Conservation (phyloP, 768 basidiomycete genomes). For the Podaxis sp. region DNA sequence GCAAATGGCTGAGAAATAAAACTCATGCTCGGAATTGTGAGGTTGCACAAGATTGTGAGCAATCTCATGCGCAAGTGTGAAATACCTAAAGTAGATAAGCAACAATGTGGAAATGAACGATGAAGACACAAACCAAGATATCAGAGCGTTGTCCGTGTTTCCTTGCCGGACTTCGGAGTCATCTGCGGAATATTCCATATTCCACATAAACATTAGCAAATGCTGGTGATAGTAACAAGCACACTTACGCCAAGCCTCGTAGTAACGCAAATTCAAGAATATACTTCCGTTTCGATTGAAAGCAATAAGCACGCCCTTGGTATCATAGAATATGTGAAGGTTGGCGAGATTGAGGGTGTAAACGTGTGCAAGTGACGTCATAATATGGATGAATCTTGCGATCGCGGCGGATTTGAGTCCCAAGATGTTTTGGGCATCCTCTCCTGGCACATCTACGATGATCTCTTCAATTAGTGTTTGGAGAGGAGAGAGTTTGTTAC, state of each 20-base stretch:
- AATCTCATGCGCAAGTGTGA: slow-evolving; percentile 89
- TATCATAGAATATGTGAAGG: slow-evolving; percentile 86
- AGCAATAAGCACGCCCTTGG: slow-evolving; percentile 77
- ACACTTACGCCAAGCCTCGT: slow-evolving; percentile 81
- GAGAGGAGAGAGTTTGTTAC: background rate
- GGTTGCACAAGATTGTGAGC: slow-evolving; percentile 85
- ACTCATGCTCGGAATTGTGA: slow-evolving; percentile 91
- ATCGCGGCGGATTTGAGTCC: slow-evolving; percentile 49
- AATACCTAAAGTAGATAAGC: slow-evolving; percentile 55
- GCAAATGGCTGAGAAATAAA: slow-evolving; percentile 90
- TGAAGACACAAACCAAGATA: slow-evolving; percentile 57
- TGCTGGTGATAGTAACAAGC: background rate
- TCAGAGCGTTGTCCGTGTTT: slow-evolving; percentile 56
- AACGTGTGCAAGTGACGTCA: slow-evolving; percentile 60
- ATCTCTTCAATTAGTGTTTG: background rate
- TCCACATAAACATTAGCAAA: background rate
- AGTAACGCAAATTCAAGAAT: slow-evolving; percentile 86
- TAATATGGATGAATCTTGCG: slow-evolving; percentile 68
- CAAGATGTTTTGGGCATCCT: slow-evolving; percentile 39
- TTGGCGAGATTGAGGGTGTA: slow-evolving; percentile 72
- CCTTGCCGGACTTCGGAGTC: slow-evolving; percentile 61
- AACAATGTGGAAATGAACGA: background rate
- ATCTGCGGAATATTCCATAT: slow-evolving; percentile 38
- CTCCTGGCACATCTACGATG: slow-evolving; percentile 51
- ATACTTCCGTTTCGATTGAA: slow-evolving; percentile 90